Percentiles rank a stretch among this genome's conserved stretches.
Evolutionary conservation across 73 alveolate species (phyloP).

Genomic region (Diophrys appendiculata): DNA sequence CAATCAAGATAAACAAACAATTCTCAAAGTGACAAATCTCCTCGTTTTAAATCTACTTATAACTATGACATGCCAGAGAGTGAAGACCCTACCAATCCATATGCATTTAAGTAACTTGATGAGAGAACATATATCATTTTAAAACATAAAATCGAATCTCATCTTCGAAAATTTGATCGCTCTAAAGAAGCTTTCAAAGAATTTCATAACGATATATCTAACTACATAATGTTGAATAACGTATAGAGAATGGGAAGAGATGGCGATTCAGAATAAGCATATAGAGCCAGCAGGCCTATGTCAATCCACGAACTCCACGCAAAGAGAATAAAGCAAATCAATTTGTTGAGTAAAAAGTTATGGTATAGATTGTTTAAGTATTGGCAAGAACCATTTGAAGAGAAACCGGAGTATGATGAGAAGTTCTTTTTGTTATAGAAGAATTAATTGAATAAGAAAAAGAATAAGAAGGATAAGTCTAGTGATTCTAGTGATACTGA

Average conservation of each 20-base stretch:
- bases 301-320: conserved; percentile 28
- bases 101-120: neutral
- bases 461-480: neutral
- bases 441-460: neutral
- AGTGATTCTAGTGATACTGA: neutral
- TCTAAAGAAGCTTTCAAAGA: neutral
- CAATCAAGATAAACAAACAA: no score
- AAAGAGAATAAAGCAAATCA: conserved; percentile 18
- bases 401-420: conserved; percentile 17
- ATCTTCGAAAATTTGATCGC: neutral
- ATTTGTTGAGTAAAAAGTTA: conserved; percentile 43
- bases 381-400: conserved; percentile 52
- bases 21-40: no score
- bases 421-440: neutral
- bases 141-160: neutral
- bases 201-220: neutral
- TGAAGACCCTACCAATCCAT: neutral
- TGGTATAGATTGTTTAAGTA: conserved; percentile 48
- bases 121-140: neutral
- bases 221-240: neutral
- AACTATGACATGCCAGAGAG: no score
- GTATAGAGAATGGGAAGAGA: neutral
- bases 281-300: neutral
- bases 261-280: neutral
- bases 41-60: no score